These are phyloP conservation scores for Discostella stelligera DNA, from an alignment of 352 stramenopile species.

Conservation along the genomic window DNA sequence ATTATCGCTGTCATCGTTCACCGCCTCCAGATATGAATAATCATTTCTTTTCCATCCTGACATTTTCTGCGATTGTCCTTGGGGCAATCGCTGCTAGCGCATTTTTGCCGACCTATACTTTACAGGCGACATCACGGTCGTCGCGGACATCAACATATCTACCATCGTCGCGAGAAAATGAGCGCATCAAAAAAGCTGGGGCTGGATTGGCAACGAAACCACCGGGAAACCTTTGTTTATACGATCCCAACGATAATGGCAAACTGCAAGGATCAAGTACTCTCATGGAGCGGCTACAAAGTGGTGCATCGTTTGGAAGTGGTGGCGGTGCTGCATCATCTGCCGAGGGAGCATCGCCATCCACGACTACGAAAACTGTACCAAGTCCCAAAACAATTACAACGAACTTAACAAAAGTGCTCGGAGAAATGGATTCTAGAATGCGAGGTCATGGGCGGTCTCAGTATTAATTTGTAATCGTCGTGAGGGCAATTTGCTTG, in stretches of 20 bases:
- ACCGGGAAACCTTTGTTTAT: conserved; percentile 48
- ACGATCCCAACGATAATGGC: conserved; percentile 69
- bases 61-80: not conserved
- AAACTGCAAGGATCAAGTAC: conserved; percentile 56
- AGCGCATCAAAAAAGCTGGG: conserved; percentile 55
- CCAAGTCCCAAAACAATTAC: not conserved
- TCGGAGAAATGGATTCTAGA: conserved; percentile 15
- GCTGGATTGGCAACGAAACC: conserved; percentile 52
- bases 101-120: conserved; percentile 6
- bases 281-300: conserved; percentile 42
- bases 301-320: conserved; percentile 31
- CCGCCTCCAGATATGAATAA: conserved; percentile 3
- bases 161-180: conserved; percentile 9
- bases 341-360: not conserved
- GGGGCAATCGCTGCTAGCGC: conserved; percentile 3
- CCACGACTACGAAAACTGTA: not conserved
- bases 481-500: too few species aligned
- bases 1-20: not conserved
- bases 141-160: conserved; percentile 10
- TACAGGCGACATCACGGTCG: too few species aligned
- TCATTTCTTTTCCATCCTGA: conserved; percentile 6
- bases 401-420: conserved; percentile 26
- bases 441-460: conserved; percentile 2
- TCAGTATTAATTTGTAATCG: conserved; percentile 8
- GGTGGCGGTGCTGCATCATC: not conserved